Conservation (phyloP, 768 basidiomycete species). For the Tylopilus rubrobrunneus region DNA sequence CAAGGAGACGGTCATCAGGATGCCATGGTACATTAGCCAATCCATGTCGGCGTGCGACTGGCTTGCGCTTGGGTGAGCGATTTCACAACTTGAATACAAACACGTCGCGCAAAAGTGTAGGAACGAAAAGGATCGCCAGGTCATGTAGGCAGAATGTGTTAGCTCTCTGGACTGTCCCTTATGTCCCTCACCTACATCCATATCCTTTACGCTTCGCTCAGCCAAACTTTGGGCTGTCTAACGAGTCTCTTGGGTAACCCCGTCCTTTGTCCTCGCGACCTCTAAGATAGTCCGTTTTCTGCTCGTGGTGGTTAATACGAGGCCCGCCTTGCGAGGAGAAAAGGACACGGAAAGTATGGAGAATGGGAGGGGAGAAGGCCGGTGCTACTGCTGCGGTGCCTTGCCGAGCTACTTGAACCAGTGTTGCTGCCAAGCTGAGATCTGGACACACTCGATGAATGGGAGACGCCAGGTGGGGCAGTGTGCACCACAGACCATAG, state of each 20-base stretch:
- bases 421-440: neutral
- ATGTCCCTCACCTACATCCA: neutral
- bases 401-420: conserved; percentile 7
- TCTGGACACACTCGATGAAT: neutral
- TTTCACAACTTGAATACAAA: too few relatives aligned
- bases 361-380: too few relatives aligned
- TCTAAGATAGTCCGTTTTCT: conserved; percentile 56
- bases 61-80: too few relatives aligned
- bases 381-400: neutral
- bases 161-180: too few relatives aligned
- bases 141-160: too few relatives aligned
- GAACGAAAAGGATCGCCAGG: too few relatives aligned
- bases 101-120: too few relatives aligned
- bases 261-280: conserved; percentile 46
- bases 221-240: conserved; percentile 42
- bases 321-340: conserved; percentile 37
- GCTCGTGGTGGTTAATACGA: conserved; percentile 31
- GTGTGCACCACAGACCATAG: conserved; percentile 36
- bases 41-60: too few relatives aligned
- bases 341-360: conserved; percentile 37
- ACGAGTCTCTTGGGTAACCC: conserved; percentile 47
- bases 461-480: neutral
- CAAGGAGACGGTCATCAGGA: too few relatives aligned
- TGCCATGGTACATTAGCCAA: too few relatives aligned
- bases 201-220: conserved; percentile 24